Evolutionary conservation across 2,329 filamentous ascomycete genomes (phyloP), one percentile per base, ranked within the genome.

Genomic region (Trichoderma harzianum): DNA sequence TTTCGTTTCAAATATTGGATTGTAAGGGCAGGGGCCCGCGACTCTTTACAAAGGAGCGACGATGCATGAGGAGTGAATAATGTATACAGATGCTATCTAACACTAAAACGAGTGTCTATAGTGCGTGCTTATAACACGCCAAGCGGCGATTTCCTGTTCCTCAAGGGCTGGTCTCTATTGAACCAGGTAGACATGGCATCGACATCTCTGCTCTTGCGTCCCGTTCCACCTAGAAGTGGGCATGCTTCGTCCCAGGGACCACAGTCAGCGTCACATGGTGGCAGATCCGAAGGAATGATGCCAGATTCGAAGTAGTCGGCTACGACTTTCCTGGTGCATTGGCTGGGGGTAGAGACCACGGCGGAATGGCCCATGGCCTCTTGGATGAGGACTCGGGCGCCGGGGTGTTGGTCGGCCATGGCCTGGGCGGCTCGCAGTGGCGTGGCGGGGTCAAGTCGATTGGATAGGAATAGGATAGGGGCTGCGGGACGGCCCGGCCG

Each of bases 381-480:
- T 53, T 79, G 77, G 5, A 81, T 72, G 26, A 80, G 71, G 12
- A 82, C 74, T 1, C 72, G 72, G 1, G 80, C 74, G 18, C 77
- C 78, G 1, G 77, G 77, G 60, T 81, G 78, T 7, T 62, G 24
- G 39, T 58, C 65, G 7, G 77, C 74, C 75, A 78, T 79, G 36
- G 67, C 71, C 7, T 73, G 83, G 78, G 77, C 84, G 80, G 72
- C 80, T 65, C 63, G 61, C 47, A 83, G 74, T 6, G 85, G 85
- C 30, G 85, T 86, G 12, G 85, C 82, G 14, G 85, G 85, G 70
- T 86, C 85, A 7, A 82, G 78, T 7, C 78, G 73, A 68, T 82
- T 83, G 12, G 81, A 79, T 4, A 86, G 73, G 75, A 85, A 85
- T 32, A 87, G 75, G 30, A 86, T 72, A 5, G 85, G 84, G 5